Percentiles rank a stretch among this genome's conserved stretches.
Evolutionary conservation across 257 asterid species (phyloP).

Genomic region (Salvia splendens): DNA sequence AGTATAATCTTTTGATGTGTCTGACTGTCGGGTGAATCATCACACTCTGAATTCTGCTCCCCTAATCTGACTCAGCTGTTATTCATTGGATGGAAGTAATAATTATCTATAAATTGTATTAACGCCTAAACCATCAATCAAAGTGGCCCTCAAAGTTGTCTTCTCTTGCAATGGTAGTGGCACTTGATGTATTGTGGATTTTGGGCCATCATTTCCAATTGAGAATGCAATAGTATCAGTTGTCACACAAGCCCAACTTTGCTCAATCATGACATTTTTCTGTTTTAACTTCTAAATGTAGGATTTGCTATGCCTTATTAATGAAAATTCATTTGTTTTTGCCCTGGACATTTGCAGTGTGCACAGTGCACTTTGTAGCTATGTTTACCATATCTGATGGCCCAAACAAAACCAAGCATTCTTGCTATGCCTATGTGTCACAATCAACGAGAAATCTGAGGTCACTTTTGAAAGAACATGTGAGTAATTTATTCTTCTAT

Average conservation of each 20-base stretch:
- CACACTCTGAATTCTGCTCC: conserved; percentile 17
- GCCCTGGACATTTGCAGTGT: conserved; percentile 54
- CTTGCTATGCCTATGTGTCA: conserved; percentile 79
- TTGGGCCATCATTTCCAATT: conserved; percentile 14
- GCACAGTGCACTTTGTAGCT: conserved; percentile 79
- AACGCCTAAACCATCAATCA: neutral
- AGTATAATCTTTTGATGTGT: conserved; percentile 1
- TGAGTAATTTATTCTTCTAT: conserved; percentile 42
- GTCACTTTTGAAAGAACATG: conserved; percentile 82
- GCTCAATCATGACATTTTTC: neutral
- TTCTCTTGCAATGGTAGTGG: conserved; percentile 20
- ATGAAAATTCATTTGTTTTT: conserved; percentile 24
- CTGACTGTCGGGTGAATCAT: conserved; percentile 1
- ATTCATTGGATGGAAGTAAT: conserved; percentile 9
- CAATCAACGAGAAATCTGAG: conserved; percentile 87
- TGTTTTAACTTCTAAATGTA: neutral
- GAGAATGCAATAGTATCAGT: conserved; percentile 4
- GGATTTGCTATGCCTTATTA: conserved; percentile 19
- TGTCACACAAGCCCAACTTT: conserved; percentile 10
- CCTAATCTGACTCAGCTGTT: neutral
- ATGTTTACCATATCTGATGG: conserved; percentile 63
- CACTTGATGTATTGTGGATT: neutral
- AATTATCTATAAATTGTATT: neutral
- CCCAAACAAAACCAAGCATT: conserved; percentile 45
- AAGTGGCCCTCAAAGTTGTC: conserved; percentile 10